A percentile compares a stretch with the other conserved stretches of the same genome.
Conservation (phyloP, 1,284 basidiomycete species). For the Kwoniella shivajii region DNA sequence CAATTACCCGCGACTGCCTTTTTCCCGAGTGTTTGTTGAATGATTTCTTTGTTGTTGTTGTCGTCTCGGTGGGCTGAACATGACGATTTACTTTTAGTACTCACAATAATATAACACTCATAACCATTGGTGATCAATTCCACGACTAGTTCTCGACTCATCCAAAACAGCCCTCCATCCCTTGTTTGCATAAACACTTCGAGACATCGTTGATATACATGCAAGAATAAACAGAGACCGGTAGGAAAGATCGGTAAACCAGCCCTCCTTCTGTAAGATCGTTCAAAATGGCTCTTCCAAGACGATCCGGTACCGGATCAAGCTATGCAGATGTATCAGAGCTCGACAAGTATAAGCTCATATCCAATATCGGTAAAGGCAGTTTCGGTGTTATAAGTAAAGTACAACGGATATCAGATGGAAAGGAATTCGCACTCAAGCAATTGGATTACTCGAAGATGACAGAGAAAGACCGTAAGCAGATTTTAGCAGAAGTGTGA, state of each 20-base stretch:
- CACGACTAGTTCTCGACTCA: too few relatives aligned
- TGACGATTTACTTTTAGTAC: not conserved
- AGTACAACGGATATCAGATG: conserved; percentile 81
- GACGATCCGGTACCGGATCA: conserved; percentile 15
- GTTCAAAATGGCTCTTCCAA: conserved; percentile 26
- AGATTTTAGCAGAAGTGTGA: conserved; percentile 97
- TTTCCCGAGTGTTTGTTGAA: not conserved
- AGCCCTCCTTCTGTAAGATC: not conserved
- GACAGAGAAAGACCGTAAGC: conserved; percentile 87
- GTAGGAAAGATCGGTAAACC: too few relatives aligned
- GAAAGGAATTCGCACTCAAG: conserved; percentile 82
- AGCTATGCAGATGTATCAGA: conserved; percentile 52
- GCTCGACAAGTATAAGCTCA: conserved; percentile 77
- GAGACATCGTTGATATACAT: too few relatives aligned
- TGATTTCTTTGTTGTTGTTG: not conserved
- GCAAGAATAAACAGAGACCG: too few relatives aligned
- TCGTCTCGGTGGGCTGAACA: conserved; percentile 5
- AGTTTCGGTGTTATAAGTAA: conserved; percentile 96
- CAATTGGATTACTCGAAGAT: conserved; percentile 95
- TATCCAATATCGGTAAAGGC: conserved; percentile 94
- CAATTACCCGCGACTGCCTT: conserved; percentile 19
- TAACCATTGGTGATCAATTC: too few relatives aligned
- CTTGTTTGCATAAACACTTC: too few relatives aligned
- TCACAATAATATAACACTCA: too few relatives aligned
- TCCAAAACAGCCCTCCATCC: too few relatives aligned